Evolutionary conservation across 2,329 filamentous ascomycete species (phyloP).

Genomic region (Penicillium sclerotigenum): DNA sequence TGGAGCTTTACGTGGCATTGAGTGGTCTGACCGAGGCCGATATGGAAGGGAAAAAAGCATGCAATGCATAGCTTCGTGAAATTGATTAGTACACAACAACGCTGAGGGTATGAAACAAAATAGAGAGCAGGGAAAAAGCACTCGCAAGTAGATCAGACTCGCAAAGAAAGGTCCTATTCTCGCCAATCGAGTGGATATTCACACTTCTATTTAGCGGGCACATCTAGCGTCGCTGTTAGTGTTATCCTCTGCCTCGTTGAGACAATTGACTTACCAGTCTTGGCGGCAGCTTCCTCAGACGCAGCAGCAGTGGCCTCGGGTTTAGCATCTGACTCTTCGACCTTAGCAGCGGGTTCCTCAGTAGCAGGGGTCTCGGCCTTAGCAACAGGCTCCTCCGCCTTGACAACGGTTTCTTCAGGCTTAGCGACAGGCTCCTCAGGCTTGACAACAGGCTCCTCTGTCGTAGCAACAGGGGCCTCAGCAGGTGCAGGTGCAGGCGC

Average conservation of each 20-base stretch:
- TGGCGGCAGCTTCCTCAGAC: background rate
- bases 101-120: slow-evolving; percentile 4
- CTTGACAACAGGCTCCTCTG: background rate
- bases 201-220: slow-evolving; percentile 3
- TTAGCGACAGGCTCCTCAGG: background rate
- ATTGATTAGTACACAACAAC: slow-evolving; percentile 1
- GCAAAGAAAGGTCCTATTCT: slow-evolving; percentile 2
- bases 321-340: background rate
- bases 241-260: background rate
- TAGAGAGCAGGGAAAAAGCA: background rate
- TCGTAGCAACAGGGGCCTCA: background rate
- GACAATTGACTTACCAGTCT: background rate
- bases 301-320: background rate
- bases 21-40: background rate
- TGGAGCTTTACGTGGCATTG: background rate
- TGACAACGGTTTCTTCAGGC: background rate
- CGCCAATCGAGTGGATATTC: background rate
- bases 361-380: background rate
- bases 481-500: background rate
- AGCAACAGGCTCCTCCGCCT: background rate
- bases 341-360: background rate
- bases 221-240: background rate
- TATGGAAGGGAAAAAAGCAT: background rate
- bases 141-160: slow-evolving; percentile 1
- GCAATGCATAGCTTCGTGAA: background rate